phyloP scores from a whole-genome alignment of 805 yeast genomes.

The Huiozyma naganishii region DNA sequence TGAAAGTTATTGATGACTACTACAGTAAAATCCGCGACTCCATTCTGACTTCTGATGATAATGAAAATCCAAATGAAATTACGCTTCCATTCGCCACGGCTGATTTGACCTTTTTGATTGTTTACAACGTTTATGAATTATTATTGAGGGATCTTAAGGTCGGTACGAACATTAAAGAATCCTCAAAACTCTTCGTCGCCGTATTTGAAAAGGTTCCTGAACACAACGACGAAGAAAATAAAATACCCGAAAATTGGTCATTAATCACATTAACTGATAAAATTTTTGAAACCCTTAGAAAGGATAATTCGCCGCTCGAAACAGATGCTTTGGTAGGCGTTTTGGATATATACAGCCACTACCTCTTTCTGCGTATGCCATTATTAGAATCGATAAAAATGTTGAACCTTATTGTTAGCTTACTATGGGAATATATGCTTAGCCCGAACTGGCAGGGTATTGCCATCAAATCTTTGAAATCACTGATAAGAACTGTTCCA shows the following conservation, averaged over 20 bases:
- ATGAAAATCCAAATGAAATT: constrained; percentile 9
- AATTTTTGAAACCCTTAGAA: constrained; percentile 11
- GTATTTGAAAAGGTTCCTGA: constrained; percentile 40
- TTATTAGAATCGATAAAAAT: constrained; percentile 16
- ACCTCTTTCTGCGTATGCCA: constrained; percentile 19
- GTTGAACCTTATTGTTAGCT: constrained; percentile 25
- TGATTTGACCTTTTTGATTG: constrained; percentile 33
- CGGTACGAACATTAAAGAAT: constrained; percentile 19
- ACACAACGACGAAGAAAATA: constrained; percentile 8
- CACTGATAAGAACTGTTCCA: constrained; percentile 44
- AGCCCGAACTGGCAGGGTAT: constrained; percentile 54
- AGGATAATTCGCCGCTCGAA: constrained; percentile 6
- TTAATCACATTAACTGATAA: constrained; percentile 27
- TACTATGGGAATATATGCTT: constrained; percentile 46
- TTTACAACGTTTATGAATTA: constrained; percentile 25
- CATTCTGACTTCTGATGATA: constrained; percentile 7
- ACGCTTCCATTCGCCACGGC: constrained; percentile 32
- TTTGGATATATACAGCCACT: constrained; percentile 24
- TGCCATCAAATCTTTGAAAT: constrained; percentile 53
- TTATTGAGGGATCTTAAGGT: constrained; percentile 16
- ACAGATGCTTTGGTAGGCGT: constrained; percentile 18
- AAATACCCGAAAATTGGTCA: constrained; percentile 19
- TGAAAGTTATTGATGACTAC: constrained; percentile 25
- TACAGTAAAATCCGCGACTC: constrained; percentile 18
- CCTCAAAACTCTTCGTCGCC: constrained; percentile 28